Conservation (phyloP, 1,139 yeast genomes). For the Oligophagozyma castellii region DNA sequence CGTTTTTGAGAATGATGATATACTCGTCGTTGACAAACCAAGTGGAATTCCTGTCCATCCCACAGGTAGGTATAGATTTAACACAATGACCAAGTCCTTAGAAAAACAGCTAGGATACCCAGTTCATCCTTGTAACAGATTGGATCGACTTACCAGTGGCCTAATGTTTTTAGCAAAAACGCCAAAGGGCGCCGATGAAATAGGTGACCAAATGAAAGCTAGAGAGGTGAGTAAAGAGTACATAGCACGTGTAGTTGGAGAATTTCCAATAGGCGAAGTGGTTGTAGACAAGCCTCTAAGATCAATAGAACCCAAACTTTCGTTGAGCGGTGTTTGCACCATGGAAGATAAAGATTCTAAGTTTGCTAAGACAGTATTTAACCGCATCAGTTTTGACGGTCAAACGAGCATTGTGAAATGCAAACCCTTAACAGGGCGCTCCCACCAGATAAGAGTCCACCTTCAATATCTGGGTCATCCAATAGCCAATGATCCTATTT, state of each 20-base stretch:
- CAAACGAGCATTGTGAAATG: constrained; percentile 63
- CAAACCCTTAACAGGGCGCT: constrained; percentile 78
- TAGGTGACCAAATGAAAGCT: constrained; percentile 63
- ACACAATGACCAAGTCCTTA: constrained; percentile 73
- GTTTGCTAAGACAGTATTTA: constrained; percentile 36
- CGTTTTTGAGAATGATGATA: constrained; percentile 65
- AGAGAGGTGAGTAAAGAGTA: constrained; percentile 72
- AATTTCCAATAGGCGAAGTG: constrained; percentile 49
- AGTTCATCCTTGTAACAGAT: constrained; percentile 82
- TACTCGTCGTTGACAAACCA: constrained; percentile 85
- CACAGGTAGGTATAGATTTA: constrained; percentile 80
- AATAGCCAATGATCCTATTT: constrained; percentile 89
- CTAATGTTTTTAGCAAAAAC: constrained; percentile 84
- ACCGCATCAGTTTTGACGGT: constrained; percentile 31
- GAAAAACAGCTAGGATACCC: constrained; percentile 48
- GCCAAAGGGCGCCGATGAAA: constrained; percentile 63
- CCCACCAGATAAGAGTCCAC: constrained; percentile 92
- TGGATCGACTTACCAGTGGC: constrained; percentile 89
- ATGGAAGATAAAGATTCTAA: constrained; percentile 48
- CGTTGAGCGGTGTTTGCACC: constrained; percentile 47
- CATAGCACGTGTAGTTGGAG: constrained; percentile 76
- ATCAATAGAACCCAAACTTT: constrained; percentile 67
- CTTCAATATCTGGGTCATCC: constrained; percentile 78
- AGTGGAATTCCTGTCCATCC: constrained; percentile 96
- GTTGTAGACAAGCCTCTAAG: constrained; percentile 54